These are phyloP conservation scores for Hirschfeldia incana DNA, from an alignment of 345 rosid species.

Conservation along the genomic window DNA sequence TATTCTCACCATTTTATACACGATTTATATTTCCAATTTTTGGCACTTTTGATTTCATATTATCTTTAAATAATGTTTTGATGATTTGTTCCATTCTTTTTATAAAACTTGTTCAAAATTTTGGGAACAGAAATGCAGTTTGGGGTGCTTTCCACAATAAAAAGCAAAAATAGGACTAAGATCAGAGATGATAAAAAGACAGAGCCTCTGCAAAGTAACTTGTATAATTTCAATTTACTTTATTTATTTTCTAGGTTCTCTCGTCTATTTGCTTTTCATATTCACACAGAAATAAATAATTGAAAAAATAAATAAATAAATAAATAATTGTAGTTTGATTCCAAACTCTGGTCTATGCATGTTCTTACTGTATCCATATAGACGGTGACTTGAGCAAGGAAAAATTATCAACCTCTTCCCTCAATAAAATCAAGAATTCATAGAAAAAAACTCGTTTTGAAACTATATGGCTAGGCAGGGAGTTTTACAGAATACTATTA, in stretches of 20 bases:
- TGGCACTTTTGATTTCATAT: neutral
- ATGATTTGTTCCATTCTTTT: constrained; percentile 31
- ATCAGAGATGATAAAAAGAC: constrained; percentile 40
- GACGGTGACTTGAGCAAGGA: neutral
- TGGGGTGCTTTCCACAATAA: constrained; percentile 40
- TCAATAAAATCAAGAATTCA: neutral
- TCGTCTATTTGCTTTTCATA: constrained; percentile 14
- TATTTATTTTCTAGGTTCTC: neutral
- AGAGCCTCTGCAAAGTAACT: constrained; percentile 35
- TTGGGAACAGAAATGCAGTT: constrained; percentile 41
- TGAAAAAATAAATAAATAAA: too few relatives aligned
- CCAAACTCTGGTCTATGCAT: constrained; percentile 10
- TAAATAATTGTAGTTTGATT: neutral
- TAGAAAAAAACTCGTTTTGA: neutral
- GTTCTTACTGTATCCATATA: neutral
- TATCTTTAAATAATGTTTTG: constrained; percentile 25
- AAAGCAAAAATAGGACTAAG: constrained; percentile 38
- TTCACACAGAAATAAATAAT: neutral
- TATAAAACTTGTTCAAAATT: constrained; percentile 38
- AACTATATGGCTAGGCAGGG: neutral
- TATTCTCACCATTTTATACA: constrained; percentile 26
- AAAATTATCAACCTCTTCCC: neutral
- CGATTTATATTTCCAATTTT: neutral
- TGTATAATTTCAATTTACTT: constrained; percentile 10
- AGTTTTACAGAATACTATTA: constrained; percentile 9